phyloP scores from a whole-genome alignment of 2,329 filamentous ascomycete genomes.

The Epichloe uncinata region DNA sequence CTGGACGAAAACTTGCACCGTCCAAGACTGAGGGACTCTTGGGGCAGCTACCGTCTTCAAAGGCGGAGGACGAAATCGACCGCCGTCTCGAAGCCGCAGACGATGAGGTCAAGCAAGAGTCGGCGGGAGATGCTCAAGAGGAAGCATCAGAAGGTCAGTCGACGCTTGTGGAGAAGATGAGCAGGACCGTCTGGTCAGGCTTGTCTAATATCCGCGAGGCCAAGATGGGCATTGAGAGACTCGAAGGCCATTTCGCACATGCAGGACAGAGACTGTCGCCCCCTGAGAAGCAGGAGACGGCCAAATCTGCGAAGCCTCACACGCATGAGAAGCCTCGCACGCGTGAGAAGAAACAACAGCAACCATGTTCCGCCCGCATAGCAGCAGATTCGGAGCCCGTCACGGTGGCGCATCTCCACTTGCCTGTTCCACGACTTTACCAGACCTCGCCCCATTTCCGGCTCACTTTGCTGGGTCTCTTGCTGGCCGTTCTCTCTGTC shows the following conservation, averaged over 20 bases:
- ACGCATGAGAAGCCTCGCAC: not conserved
- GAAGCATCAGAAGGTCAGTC: constrained; percentile 26
- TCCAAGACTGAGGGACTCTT: constrained; percentile 14
- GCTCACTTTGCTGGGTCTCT: constrained; percentile 34
- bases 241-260: constrained; percentile 38
- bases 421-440: constrained; percentile 36
- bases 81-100: constrained; percentile 1
- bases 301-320: not conserved
- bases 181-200: constrained; percentile 36
- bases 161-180: constrained; percentile 35
- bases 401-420: constrained; percentile 23
- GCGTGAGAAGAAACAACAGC: not conserved
- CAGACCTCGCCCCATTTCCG: constrained; percentile 28
- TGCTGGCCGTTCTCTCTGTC: constrained; percentile 28
- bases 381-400: constrained; percentile 3
- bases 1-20: constrained; percentile 20
- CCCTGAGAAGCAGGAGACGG: constrained; percentile 1
- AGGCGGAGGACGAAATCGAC: constrained; percentile 13
- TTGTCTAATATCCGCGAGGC: constrained; percentile 39
- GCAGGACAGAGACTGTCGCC: constrained; percentile 15
- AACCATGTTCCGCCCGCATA: constrained; percentile 9
- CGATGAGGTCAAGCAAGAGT: not conserved
- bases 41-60: constrained; percentile 13
- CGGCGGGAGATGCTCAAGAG: constrained; percentile 6
- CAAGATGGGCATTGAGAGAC: constrained; percentile 43